Percentiles rank a stretch among this genome's conserved stretches.
Evolutionary conservation across 805 yeast genomes (phyloP).

Genomic region (Candida silvicultrix): DNA sequence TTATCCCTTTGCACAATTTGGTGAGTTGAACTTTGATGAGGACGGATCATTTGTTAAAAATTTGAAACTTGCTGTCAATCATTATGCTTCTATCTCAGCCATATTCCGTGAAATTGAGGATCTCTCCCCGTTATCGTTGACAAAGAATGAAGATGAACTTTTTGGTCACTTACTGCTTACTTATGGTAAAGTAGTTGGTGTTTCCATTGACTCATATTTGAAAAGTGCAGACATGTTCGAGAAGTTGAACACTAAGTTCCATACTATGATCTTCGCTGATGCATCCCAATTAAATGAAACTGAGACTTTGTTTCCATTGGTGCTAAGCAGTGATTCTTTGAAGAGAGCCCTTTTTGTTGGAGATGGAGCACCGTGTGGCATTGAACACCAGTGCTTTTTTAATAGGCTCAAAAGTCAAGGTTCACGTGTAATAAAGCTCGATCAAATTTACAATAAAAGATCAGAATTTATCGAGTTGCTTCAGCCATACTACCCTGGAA

Average conservation of each 20-base stretch:
- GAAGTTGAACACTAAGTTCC: conserved; percentile 16
- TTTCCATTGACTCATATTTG: conserved; percentile 15
- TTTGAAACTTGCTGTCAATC: conserved; percentile 1
- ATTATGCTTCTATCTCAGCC: conserved; percentile 11
- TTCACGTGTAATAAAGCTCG: not conserved
- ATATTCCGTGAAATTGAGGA: conserved; percentile 19
- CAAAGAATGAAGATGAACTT: conserved; percentile 9
- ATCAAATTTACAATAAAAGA: not conserved
- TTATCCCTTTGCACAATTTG: conserved; percentile 12
- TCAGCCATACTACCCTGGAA: not conserved
- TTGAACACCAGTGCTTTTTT: conserved; percentile 3
- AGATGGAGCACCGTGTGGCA: conserved; percentile 13
- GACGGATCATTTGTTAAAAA: not conserved
- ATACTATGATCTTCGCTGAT: conserved; percentile 27
- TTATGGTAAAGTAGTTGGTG: conserved; percentile 25
- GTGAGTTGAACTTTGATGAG: not conserved
- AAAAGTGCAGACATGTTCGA: conserved; percentile 5
- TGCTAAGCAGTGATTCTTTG: conserved; percentile 10
- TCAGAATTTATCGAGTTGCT: not conserved
- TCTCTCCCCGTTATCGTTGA: conserved; percentile 23
- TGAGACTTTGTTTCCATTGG: conserved; percentile 26
- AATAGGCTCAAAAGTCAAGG: conserved; percentile 1
- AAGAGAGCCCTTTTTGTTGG: conserved; percentile 30
- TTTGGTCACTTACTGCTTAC: conserved; percentile 18
- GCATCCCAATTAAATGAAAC: conserved; percentile 26